Base-by-base conservation (phyloP, 495 filamentous ascomycete species). In the Penicillium dipodomyicola region DNA sequence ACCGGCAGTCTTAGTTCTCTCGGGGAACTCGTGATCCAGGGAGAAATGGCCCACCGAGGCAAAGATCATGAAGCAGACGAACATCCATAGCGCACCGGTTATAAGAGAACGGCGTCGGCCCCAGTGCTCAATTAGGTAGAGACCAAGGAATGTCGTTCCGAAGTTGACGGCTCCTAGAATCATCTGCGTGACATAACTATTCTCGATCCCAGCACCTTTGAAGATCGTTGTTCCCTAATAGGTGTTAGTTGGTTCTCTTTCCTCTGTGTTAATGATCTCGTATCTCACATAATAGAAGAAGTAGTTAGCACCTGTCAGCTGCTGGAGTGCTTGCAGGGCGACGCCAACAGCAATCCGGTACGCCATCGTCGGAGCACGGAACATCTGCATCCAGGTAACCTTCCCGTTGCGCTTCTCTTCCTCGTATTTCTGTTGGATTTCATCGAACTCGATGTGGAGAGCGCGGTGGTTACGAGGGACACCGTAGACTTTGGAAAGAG, bases 91-190 rank as follows among this genome's bases (percentile, higher is more conserved):
- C 0, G 81, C 87, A 27, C 89, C 88, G 1, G 69, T 61, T 52
- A 91, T 86, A 9, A 92, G 74, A 12, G 82, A 79, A n/a, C 74
- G 80, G 19, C 89, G 81, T 17, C 89, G 84, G 42, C 89, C 87
- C 37, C 80, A 87, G 51, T 82, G 75, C 59, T 90, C 84, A 17
- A 92, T 84, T 29, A 89, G 67, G 45, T 83, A 91, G 30, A 92
- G 72, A 51, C 87, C 87, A 11, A 78, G 78, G 63, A 91, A 84
- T 1, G 89, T 92, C 25, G 80, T 83, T 23, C 70, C 80, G 25
- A 91, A 85, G 61, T 92, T 92, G 59, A 92, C 86, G 5, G 73
- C 81, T 11, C 84, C 85, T 0, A 89, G 77, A 53, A 92, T 91
- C 62, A 92, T 84, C 59, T 86, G 84, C 0, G 87, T 90, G 15